Evolutionary conservation across 352 stramenopile genomes (phyloP), one percentile per base, ranked within the genome.

Genomic region (Phytopythium kandeliae): DNA sequence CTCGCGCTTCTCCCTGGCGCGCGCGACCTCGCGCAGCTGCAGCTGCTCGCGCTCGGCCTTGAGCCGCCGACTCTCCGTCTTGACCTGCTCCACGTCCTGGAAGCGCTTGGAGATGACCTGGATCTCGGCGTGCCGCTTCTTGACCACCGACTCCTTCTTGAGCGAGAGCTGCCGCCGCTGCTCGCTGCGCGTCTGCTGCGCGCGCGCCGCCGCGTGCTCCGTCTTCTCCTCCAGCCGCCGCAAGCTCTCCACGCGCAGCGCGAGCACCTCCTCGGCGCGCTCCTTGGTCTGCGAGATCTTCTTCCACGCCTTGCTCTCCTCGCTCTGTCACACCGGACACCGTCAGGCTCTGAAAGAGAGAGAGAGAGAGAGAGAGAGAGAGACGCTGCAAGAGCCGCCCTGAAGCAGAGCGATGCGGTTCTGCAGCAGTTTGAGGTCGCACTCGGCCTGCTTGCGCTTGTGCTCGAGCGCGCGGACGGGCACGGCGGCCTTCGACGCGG

Each of bases 261-360:
- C 65, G 25, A 89, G 64, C 16, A 92, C 81, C 57, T 87, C 73
- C 47, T 89, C 64, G 15, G 80, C 80, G 12, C 73, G 69, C 41
- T 88, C 78, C 43, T 88, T 81, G 0, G 80, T 92, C 61, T 88
- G 76, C 33, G 73, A 67, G 21, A 89, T 92, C 54, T 88, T 92
- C 42, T 87, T 84, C 80, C 78, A 89, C 24, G 78, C 80, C 45
- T 84, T 85, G 0, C 65, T 67, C 38, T 91, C 80, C 60, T 91
- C 79, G 56, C 83, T 77, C 73, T 89, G 48, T 19, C 12, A 31
- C 28, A 31, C 28, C 4, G 9, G 4, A 4, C 28, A 31, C 28
- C 28, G 28, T 10, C 28, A 31, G 28, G 28, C 9, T 9, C 4
- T 9, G 28, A 31, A 31, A 4, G 28, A 31, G 28, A 4, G 28